Evolutionary conservation across 768 basidiomycete genomes (phyloP), one percentile per base, ranked within the genome.

Genomic region (Bullera alba): DNA sequence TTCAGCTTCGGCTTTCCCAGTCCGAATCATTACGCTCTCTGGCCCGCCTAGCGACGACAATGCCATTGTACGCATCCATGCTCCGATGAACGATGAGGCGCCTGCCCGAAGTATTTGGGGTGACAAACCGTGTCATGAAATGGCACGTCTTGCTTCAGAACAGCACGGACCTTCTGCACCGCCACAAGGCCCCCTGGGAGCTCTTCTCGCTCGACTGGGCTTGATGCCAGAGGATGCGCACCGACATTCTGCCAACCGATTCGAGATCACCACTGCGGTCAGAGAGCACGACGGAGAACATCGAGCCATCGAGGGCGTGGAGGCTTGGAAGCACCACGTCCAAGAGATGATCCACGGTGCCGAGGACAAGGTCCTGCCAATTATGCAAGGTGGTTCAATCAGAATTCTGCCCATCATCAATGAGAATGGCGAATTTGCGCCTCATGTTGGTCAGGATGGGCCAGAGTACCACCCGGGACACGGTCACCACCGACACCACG

Each of bases 341-440:
- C 48, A 50, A 6, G 54, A 53, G 19, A 41, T 53, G 46, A 22
- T 46, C 16, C 28, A 46, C 19, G 17, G 36, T 17, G 43, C 35
- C 19, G 46, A 52, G 22, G 41, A 25, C 22, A 44, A 42, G 22
- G 27, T 47, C 21, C 26, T 56, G 6, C 54, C 54, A 5, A 16
- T 56, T 27, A 38, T 56, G 44, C 44, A 56, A 36, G 54, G 54
- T 21, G 54, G 54, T 3, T 32, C 25, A 12, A 46, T 56, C 29
- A 29, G 41, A 10, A 48, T 56, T 30, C 30, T 51, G 14, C 54
- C 53, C 10, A 38, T 48, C 21, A 22, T 48, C 6, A 48, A 48
- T 38, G 22, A 38, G 5, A 22, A 37, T 29, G 28, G 22, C 17
- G 29, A 34, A 43, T 23, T 49, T 42, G 28, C 23, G 22, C 46